Evolutionary conservation across 176 grass and related monocot genomes (phyloP).

Genomic region (Avena eriantha): DNA sequence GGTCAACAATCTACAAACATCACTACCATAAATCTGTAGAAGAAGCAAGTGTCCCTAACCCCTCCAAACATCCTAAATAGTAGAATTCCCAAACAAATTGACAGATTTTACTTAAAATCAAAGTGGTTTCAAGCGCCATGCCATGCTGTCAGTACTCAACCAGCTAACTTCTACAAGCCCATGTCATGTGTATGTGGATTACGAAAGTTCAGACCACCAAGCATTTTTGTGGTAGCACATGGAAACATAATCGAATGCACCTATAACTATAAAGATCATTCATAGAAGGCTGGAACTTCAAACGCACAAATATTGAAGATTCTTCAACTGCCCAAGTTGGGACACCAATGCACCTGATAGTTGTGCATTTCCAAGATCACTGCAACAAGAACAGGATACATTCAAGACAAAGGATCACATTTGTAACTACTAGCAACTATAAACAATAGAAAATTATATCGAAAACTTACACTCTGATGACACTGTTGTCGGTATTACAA

Average conservation of each 20-base stretch:
- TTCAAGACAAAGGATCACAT: background rate
- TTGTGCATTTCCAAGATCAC: constrained; percentile 90
- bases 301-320: constrained; percentile 78
- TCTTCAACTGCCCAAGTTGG: constrained; percentile 69
- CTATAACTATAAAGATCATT: constrained; percentile 38
- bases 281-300: constrained; percentile 9
- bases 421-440: constrained; percentile 5
- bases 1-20: background rate
- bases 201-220: background rate
- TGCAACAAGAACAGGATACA: constrained; percentile 32
- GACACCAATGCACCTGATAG: constrained; percentile 76
- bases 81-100: background rate
- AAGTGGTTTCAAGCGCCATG: background rate
- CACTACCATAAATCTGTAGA: constrained; percentile 11
- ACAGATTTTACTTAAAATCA: background rate
- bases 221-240: background rate
- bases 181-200: background rate
- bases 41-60: background rate
- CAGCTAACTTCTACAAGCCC: constrained; percentile 3
- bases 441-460: constrained; percentile 9
- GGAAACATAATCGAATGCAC: constrained; percentile 7
- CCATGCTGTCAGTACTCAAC: constrained; percentile 13
- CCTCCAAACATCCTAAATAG: constrained; percentile 23
- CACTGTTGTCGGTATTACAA: constrained; percentile 72
- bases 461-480: constrained; percentile 87